These are phyloP conservation scores for Debaryomyces sp. DNA, from an alignment of 1,139 yeast genomes.

Conservation along the genomic window DNA sequence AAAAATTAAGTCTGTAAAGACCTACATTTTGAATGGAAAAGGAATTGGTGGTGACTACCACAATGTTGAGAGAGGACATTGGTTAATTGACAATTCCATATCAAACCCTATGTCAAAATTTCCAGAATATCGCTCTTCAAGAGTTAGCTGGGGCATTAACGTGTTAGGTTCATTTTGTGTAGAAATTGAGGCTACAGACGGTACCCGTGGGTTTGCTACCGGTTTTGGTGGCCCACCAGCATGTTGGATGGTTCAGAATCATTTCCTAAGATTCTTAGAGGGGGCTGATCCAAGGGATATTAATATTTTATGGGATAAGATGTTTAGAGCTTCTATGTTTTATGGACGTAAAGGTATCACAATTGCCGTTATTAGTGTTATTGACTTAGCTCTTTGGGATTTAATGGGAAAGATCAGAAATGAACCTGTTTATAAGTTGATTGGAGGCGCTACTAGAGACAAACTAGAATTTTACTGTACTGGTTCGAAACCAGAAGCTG, in stretches of 20 bases:
- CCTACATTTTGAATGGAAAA: conserved; percentile 43
- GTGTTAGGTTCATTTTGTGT: conserved; percentile 54
- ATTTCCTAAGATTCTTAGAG: conserved; percentile 45
- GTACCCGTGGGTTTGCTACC: conserved; percentile 51
- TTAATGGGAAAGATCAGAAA: conserved; percentile 48
- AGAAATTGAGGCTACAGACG: conserved; percentile 49
- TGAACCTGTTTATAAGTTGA: conserved; percentile 53
- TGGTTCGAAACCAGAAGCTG: conserved; percentile 48
- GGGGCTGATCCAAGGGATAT: conserved; percentile 50
- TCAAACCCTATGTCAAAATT: conserved; percentile 52
- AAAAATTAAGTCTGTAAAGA: conserved; percentile 41
- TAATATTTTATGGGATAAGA: conserved; percentile 48
- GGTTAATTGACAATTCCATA: conserved; percentile 48
- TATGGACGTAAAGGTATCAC: conserved; percentile 53
- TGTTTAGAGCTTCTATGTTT: conserved; percentile 52
- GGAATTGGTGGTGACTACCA: conserved; percentile 55
- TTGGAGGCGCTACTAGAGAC: conserved; percentile 51
- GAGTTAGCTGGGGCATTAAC: conserved; percentile 53
- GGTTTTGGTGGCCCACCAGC: conserved; percentile 58
- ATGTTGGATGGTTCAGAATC: conserved; percentile 49
- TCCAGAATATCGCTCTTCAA: conserved; percentile 42
- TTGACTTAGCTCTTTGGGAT: conserved; percentile 54
- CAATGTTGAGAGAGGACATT: conserved; percentile 49
- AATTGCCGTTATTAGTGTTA: conserved; percentile 47
- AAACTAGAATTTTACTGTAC: conserved; percentile 50